A percentile compares a stretch with the other conserved stretches of the same genome.
Conservation (phyloP, 352 stramenopile species). For the Globisporangium sylvaticum region DNA sequence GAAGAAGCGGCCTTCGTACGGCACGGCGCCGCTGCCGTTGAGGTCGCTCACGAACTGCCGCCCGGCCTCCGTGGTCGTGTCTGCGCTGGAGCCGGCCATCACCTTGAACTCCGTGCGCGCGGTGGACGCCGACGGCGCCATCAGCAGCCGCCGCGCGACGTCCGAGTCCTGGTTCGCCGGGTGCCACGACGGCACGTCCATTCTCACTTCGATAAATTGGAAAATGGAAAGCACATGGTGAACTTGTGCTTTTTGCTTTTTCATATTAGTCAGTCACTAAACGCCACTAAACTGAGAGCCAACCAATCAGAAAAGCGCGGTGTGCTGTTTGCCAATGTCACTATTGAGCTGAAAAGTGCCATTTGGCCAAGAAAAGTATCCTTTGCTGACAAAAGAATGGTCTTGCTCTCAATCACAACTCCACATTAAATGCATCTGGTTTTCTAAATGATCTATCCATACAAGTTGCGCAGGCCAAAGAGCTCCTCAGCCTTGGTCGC, state of each 20-base stretch:
- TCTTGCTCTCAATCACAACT: no score
- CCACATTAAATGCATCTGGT: not conserved
- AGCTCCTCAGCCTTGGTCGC: conserved; percentile 26
- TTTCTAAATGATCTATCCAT: conserved; percentile 22
- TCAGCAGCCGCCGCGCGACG: conserved; percentile 27
- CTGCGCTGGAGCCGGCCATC: conserved; percentile 49
- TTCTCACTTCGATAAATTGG: conserved; percentile 12
- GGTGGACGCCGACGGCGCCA: conserved; percentile 13
- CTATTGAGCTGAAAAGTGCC: not conserved
- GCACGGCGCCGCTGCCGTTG: conserved; percentile 23
- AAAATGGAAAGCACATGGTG: not conserved
- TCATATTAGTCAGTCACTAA: no score
- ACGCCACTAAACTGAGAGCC: not conserved
- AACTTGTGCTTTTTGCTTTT: no score
- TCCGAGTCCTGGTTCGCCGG: conserved; percentile 60
- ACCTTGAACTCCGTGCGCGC: conserved; percentile 65
- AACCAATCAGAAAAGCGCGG: not conserved
- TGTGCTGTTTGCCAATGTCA: not conserved
- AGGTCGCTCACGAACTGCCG: conserved; percentile 54
- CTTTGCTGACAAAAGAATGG: no score
- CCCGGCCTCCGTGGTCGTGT: conserved; percentile 66
- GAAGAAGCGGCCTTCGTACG: conserved; percentile 49
- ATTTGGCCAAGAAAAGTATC: not conserved
- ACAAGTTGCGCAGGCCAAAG: conserved; percentile 39
- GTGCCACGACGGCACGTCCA: conserved; percentile 77